Evolutionary conservation across 2,329 filamentous ascomycete species (phyloP).

Genomic region (Lachnellula occidentalis): DNA sequence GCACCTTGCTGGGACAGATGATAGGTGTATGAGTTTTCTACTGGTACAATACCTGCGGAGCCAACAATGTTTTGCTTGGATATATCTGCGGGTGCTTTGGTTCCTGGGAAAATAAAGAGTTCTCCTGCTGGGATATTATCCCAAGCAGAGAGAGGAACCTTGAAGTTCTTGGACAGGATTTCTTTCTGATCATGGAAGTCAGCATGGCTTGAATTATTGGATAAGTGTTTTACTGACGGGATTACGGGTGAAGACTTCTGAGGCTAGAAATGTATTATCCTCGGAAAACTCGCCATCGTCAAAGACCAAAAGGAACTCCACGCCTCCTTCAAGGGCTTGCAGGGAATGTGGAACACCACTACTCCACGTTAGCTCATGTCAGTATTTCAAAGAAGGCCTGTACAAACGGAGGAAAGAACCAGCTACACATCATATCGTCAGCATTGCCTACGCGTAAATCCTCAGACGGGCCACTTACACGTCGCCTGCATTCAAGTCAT

Average conservation of each 20-base stretch:
- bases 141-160: slow-evolving; percentile 42
- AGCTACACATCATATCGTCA: slow-evolving; percentile 30
- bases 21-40: slow-evolving; percentile 41
- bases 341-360: slow-evolving; percentile 72
- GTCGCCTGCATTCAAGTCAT: slow-evolving; percentile 70
- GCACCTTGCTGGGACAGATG: slow-evolving; percentile 58
- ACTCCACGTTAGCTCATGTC: not conserved
- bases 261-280: slow-evolving; percentile 67
- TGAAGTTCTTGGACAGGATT: slow-evolving; percentile 51
- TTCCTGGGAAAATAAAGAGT: slow-evolving; percentile 50
- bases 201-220: slow-evolving; percentile 9
- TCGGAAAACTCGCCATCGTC: slow-evolving; percentile 55
- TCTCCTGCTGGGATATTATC: slow-evolving; percentile 42
- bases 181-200: slow-evolving; percentile 30
- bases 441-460: not conserved
- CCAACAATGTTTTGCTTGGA: slow-evolving; percentile 43
- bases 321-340: slow-evolving; percentile 64
- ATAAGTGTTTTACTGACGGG: slow-evolving; percentile 12
- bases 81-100: slow-evolving; percentile 40
- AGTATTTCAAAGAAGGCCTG: not conserved
- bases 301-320: slow-evolving; percentile 59
- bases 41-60: slow-evolving; percentile 38
- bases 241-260: slow-evolving; percentile 60
- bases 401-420: slow-evolving; percentile 68
- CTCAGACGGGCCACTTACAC: slow-evolving; percentile 31